These are phyloP conservation scores for Podospora sp. DNA, from an alignment of 495 filamentous ascomycete species.

Conservation along the genomic window DNA sequence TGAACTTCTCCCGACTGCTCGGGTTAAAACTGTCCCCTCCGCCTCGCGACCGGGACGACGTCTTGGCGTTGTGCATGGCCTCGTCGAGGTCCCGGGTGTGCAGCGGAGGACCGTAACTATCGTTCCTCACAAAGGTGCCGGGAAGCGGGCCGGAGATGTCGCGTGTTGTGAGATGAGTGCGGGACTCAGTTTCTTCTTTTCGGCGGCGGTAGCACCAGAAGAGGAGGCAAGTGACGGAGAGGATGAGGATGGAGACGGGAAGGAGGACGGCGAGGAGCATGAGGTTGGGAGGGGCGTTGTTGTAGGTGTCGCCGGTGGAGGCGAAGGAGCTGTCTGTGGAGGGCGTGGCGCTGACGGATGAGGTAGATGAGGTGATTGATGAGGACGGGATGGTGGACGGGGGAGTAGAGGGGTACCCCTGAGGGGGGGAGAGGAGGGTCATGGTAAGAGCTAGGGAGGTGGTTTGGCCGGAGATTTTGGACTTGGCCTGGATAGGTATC, in stretches of 20 bases:
- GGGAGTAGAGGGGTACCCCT: not conserved
- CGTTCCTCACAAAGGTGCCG: constrained; percentile 38
- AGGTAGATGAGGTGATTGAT: constrained; percentile 18
- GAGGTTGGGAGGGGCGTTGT: constrained; percentile 19
- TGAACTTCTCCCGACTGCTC: not conserved
- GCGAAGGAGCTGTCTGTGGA: constrained; percentile 4
- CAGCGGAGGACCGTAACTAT: not conserved
- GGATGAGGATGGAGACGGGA: constrained; percentile 22
- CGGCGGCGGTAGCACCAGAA: constrained; percentile 34
- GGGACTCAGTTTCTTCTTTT: constrained; percentile 4
- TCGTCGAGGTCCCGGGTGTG: constrained; percentile 5
- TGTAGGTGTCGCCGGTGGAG: constrained; percentile 1
- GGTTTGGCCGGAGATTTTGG: constrained; percentile 43
- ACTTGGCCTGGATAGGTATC: constrained; percentile 55
- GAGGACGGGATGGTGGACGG: constrained; percentile 17
- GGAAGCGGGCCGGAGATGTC: constrained; percentile 49
- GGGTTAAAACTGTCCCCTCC: constrained; percentile 7
- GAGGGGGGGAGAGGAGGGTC: constrained; percentile 39
- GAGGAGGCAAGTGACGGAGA: constrained; percentile 21
- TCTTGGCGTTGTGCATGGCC: constrained; percentile 23
- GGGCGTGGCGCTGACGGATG: not conserved
- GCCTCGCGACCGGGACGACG: not conserved
- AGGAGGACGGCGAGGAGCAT: constrained; percentile 28
- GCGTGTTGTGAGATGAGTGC: constrained; percentile 24
- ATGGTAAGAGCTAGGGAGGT: constrained; percentile 57